Percentiles rank a stretch among this genome's conserved stretches.
Evolutionary conservation across 192 early-diverging fungal genomes (phyloP).

Genomic region (Coemansia sp.): DNA sequence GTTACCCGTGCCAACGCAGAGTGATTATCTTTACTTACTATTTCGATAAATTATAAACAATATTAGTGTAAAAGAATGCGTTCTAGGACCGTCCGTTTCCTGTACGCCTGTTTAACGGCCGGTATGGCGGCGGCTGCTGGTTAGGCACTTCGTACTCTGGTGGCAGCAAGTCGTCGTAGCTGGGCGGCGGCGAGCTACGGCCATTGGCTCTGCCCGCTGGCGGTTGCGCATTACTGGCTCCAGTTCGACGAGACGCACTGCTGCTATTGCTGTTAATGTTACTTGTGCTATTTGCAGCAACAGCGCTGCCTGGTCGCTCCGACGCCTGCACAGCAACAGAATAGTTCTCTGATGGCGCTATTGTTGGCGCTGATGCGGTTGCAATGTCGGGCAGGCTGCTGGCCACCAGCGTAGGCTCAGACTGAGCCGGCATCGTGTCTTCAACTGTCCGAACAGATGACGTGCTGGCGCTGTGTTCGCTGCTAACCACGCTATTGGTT

Average conservation of each 20-base stretch:
- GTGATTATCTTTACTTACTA: too few species aligned
- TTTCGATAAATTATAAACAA: too few species aligned
- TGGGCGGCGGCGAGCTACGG: constrained; percentile 1
- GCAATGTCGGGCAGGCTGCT: neutral
- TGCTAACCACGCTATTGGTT: neutral
- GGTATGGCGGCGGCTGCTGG: constrained; percentile 35
- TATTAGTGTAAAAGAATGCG: too few species aligned
- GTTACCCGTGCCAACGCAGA: constrained; percentile 8
- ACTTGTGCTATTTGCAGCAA: too few species aligned
- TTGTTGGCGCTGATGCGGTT: neutral
- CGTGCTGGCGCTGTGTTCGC: neutral
- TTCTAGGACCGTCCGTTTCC: neutral
- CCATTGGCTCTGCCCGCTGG: neutral
- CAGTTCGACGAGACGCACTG: too few species aligned
- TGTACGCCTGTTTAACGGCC: constrained; percentile 1
- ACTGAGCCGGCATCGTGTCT: neutral
- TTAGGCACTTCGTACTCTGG: constrained; percentile 25
- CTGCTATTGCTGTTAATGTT: too few species aligned
- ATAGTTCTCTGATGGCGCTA: neutral
- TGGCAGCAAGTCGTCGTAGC: constrained; percentile 39
- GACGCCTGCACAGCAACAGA: too few species aligned
- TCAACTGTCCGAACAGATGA: too few species aligned
- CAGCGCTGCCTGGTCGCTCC: too few species aligned
- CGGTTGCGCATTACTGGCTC: too few species aligned
- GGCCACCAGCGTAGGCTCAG: neutral